Evolutionary conservation across 1,284 basidiomycete genomes (phyloP).

Genomic region (Sphaerobolus stellatus): DNA sequence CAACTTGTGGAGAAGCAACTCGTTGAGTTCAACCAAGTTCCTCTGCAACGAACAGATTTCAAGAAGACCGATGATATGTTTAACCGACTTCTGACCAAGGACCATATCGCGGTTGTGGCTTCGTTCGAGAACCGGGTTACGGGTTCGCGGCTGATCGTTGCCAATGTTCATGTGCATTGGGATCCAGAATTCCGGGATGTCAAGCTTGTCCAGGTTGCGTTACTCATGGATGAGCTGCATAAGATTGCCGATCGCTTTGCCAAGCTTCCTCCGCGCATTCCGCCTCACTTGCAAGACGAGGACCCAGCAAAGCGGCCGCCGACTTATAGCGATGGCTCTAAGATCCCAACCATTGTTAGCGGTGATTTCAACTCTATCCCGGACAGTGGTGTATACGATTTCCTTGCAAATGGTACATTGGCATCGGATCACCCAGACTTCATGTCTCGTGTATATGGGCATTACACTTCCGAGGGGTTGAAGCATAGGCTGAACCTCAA

Average conservation of each 20-base stretch:
- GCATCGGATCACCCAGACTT: conserved; percentile 88
- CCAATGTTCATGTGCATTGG: conserved; percentile 94
- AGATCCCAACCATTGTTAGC: conserved; percentile 90
- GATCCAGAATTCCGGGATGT: conserved; percentile 93
- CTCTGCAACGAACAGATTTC: conserved; percentile 92
- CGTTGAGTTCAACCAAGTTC: conserved; percentile 92
- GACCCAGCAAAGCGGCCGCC: conserved; percentile 47
- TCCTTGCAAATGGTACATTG: conserved; percentile 73
- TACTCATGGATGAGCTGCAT: conserved; percentile 91
- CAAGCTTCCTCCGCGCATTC: conserved; percentile 71
- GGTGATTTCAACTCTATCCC: conserved; percentile 96
- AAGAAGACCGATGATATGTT: conserved; percentile 99
- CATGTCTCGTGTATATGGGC: conserved; percentile 88
- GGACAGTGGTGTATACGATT: conserved; percentile 90
- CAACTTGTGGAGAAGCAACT: conserved; percentile 92
- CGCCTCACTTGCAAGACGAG: conserved; percentile 32
- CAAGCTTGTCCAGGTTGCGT: conserved; percentile 93
- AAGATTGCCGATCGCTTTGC: conserved; percentile 87
- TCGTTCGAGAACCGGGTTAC: conserved; percentile 86
- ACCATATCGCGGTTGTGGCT: conserved; percentile 89
- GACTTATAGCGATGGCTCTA: conserved; percentile 74
- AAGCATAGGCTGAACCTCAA: conserved; percentile 79
- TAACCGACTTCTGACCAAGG: conserved; percentile 95
- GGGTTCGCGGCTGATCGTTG: conserved; percentile 85
- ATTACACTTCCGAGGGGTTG: conserved; percentile 89